A percentile compares a stretch with the other conserved stretches of the same genome.
These are phyloP conservation scores for Fusarium setosum DNA, from an alignment of 2,329 filamentous ascomycete genomes.

Conservation along the genomic window DNA sequence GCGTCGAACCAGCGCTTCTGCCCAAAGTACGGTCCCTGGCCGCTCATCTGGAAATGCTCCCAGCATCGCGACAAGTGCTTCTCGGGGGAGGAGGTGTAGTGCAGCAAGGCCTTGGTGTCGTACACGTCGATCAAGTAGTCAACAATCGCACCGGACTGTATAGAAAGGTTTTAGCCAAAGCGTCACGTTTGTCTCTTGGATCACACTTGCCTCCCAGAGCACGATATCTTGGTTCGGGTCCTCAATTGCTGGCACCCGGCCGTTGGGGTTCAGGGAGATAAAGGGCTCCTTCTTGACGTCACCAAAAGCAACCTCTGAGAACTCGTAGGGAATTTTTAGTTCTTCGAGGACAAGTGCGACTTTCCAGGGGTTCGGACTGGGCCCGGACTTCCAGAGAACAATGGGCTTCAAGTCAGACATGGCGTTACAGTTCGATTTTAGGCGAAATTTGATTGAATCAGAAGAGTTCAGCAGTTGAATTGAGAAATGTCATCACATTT, in stretches of 20 bases:
- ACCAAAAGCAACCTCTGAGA: background rate
- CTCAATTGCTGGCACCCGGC: background rate
- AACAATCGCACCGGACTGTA: background rate
- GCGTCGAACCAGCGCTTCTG: background rate
- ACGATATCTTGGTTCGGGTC: background rate
- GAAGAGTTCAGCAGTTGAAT: no score
- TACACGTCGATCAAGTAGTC: background rate
- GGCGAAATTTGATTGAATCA: no score
- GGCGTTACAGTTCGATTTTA: no score
- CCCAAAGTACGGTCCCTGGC: background rate
- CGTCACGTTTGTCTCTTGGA: no score
- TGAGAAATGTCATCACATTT: no score
- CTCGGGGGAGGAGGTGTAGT: background rate
- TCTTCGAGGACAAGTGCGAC: background rate
- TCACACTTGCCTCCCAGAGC: background rate
- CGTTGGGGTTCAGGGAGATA: background rate
- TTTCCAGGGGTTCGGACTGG: background rate
- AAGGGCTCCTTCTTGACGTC: background rate
- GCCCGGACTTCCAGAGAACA: no score
- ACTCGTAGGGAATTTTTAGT: background rate
- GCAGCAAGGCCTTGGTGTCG: background rate
- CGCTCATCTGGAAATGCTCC: background rate
- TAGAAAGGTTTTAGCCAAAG: no score
- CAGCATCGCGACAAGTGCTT: background rate
- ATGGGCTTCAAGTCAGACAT: no score